Base-by-base conservation (phyloP, 1,139 yeast genomes). In the Blastobotrys capitulatus region DNA sequence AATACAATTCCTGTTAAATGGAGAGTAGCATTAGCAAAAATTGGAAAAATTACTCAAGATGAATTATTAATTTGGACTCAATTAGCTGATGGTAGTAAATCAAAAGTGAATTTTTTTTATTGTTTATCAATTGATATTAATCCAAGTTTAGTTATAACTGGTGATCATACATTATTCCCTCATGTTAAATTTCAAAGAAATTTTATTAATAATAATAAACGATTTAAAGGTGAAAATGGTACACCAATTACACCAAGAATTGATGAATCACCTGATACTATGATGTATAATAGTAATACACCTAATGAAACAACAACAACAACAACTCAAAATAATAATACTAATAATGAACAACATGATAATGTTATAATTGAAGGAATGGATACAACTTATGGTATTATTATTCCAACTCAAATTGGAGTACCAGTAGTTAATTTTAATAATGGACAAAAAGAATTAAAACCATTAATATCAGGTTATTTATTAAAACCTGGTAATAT, bases 121-220 rank as follows among this genome's bases (percentile, higher is more conserved):
- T 78, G 87, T 37, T 88, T 87, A 16, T 81, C 92, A 12, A 87
- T 86, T 0, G 83, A 82, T 55, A 74, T 78, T 40, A 73, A 77
- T 35, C 80, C 94, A 0, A 80, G 82, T 43, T 57, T 81, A 37
- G 65, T 83, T 6, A 70, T 86, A 32, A 63, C 65, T 34, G 67
- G 63, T 12, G 57, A 53, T n/a, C 48, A 49, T 22, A 48, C 52
- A 64, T 46, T 59, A 27, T 70, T 54, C 59, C 67, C 53, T 60
- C 69, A 49, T 42, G 61, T 50, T 6, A 48, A 48, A 31, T 46
- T 34, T 18, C 47, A 42, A 22, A 32, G 27, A 31, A 20, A 36
- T 13, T 7, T n/a, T n/a, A 52, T 18, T 51, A 41, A 48, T 48
- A 43, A 32, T 48, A 36, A 25, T 47, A 35, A 31, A 44, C 50